Evolutionary conservation across 805 yeast species (phyloP), one percentile per base, ranked within the genome.

Genomic region (Starmerella cellae): DNA sequence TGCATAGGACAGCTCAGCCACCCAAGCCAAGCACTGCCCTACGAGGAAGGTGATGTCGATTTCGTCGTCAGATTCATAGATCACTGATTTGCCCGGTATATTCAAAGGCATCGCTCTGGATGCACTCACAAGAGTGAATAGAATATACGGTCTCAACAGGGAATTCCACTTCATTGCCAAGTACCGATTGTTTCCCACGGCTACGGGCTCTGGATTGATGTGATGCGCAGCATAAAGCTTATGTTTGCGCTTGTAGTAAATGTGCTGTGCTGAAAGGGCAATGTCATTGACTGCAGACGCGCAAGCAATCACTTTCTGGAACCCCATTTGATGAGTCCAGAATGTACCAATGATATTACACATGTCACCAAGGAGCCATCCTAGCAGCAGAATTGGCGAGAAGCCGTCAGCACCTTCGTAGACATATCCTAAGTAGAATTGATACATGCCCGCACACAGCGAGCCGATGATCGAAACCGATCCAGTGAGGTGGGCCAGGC

Each of bases 361-460:
- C 24, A 58, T 41, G 37, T 58, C 63, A 20, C 62, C 63, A 6
- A 53, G 29, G 5, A 59, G 53, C 56, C 60, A 59, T 31, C 59
- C 49, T 10, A 40, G 30, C 28, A 59, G 49, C 34, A 59, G 54
- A 19, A 45, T 38, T 5, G 53, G 52, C 35, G 55, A 48, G 50
- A 59, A 58, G 19, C 62, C 60, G 23, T 55, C 54, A 17, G 55
- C 55, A 18, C 52, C 52, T 22, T 55, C 51, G 30, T 47, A 46
- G n/a, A 43, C 23, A 38, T 49, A 52, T 21, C 55, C 51, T 14
- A 54, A 44, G 24, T 43, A 54, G 17, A 57, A 49, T 49, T 59
- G 63, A 43, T 58, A 54, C 9, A 43, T 19, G 14, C 61, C 60
- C 9, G 63, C 61, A 9, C 41, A 23, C 13, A 56, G 50, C 55